Percentiles rank a stretch among this genome's conserved stretches.
Conservation (phyloP, 129 eudicot genomes). For the Pulicaria dysenterica region DNA sequence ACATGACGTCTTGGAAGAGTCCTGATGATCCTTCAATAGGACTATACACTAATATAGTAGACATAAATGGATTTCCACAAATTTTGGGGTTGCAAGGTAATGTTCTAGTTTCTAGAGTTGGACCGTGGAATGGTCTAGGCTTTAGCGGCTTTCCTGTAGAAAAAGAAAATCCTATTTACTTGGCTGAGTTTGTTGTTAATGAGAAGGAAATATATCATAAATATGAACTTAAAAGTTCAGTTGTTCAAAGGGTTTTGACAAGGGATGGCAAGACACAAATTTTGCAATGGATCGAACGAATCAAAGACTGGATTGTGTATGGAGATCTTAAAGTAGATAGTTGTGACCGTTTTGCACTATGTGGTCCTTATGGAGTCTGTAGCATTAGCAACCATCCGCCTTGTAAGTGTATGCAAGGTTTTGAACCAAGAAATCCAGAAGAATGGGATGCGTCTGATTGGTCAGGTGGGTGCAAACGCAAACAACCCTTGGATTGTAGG, state of each 20-base stretch:
- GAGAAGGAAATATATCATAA: conserved; percentile 18
- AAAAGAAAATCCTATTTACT: too few relatives aligned
- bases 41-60: too few relatives aligned
- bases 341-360: conserved; percentile 29
- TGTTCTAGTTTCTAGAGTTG: too few relatives aligned
- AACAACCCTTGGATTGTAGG: conserved; percentile 12
- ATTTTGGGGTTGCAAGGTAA: too few relatives aligned
- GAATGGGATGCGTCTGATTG: conserved; percentile 43
- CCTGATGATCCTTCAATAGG: too few relatives aligned
- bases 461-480: conserved; percentile 34
- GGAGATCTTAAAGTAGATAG: not conserved
- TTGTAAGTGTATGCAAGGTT: conserved; percentile 43
- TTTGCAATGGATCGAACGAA: conserved; percentile 20
- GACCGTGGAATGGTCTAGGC: too few relatives aligned
- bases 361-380: conserved; percentile 40
- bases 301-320: conserved; percentile 20
- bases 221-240: conserved; percentile 1
- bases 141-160: too few relatives aligned
- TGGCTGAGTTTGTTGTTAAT: conserved; percentile 9
- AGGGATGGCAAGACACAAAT: not conserved
- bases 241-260: conserved; percentile 18
- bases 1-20: too few relatives aligned
- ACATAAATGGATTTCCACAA: too few relatives aligned
- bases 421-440: conserved; percentile 20
- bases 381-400: not conserved